These are phyloP conservation scores for Stagonosporopsis vannaccii DNA, from an alignment of 2,329 filamentous ascomycete genomes.

Conservation along the genomic window DNA sequence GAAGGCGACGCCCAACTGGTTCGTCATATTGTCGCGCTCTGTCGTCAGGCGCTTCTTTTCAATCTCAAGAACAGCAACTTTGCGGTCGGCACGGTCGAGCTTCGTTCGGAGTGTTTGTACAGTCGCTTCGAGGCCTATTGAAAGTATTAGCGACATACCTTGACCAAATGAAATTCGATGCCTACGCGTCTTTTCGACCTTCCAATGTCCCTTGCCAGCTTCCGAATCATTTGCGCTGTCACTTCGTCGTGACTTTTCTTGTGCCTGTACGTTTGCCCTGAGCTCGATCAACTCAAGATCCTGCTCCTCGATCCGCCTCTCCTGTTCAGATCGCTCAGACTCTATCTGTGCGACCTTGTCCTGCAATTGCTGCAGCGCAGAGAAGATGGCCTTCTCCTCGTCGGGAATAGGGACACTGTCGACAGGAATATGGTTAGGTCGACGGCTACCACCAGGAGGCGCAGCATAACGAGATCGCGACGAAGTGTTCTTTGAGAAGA, in stretches of 20 bases:
- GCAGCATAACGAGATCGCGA: constrained; percentile 63
- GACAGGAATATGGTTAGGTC: constrained; percentile 55
- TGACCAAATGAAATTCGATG: constrained; percentile 18
- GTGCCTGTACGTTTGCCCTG: constrained; percentile 55
- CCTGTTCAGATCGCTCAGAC: constrained; percentile 60
- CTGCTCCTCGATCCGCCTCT: constrained; percentile 59
- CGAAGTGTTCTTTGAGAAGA: constrained; percentile 60
- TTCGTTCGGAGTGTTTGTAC: constrained; percentile 67
- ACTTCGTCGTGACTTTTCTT: constrained; percentile 50
- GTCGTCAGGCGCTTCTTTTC: constrained; percentile 67
- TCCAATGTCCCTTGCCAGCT: constrained; percentile 46
- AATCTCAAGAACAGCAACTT: constrained; percentile 68
- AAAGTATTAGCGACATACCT: constrained; percentile 21
- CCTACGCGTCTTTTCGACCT: constrained; percentile 65
- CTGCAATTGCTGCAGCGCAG: constrained; percentile 65
- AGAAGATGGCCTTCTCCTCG: constrained; percentile 69
- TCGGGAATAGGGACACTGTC: constrained; percentile 64
- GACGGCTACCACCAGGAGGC: constrained; percentile 42
- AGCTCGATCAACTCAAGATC: constrained; percentile 62
- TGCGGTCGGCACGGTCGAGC: constrained; percentile 68
- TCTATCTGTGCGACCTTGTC: constrained; percentile 66
- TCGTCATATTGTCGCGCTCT: constrained; percentile 71
- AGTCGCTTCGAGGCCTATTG: constrained; percentile 64
- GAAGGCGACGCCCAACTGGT: constrained; percentile 68
- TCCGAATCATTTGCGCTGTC: constrained; percentile 62